These are phyloP conservation scores for Clavaria fumosa DNA, from an alignment of 768 basidiomycete genomes.

Conservation along the genomic window DNA sequence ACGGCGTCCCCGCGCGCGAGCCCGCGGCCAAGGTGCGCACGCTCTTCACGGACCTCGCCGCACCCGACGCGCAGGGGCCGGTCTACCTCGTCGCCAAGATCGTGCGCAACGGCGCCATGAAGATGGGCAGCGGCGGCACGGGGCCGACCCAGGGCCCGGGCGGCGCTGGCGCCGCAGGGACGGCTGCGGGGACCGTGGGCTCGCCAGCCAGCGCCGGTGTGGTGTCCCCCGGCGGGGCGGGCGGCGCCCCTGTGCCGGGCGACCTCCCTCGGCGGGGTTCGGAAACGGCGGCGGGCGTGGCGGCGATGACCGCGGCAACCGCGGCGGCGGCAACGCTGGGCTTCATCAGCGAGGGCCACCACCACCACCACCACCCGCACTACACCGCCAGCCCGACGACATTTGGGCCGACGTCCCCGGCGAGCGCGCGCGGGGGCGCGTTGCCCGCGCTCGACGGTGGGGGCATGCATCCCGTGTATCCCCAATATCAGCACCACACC, in stretches of 20 bases:
- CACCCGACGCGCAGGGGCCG: conserved; percentile 71
- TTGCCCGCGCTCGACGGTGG: too few relatives aligned
- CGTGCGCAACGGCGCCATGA: conserved; percentile 75
- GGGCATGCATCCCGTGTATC: too few relatives aligned
- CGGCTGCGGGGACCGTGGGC: too few relatives aligned
- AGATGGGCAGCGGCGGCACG: conserved; percentile 47
- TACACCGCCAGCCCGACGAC: not conserved
- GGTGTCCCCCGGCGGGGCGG: conserved; percentile 25
- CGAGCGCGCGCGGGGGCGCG: conserved; percentile 16
- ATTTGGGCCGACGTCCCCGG: conserved; percentile 5
- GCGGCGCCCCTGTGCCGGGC: too few relatives aligned
- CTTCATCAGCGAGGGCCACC: too few relatives aligned
- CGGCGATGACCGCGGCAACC: too few relatives aligned
- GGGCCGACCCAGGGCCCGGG: too few relatives aligned
- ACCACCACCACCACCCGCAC: not conserved
- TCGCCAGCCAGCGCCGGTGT: conserved; percentile 35
- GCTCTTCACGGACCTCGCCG: conserved; percentile 79
- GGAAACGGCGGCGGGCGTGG: conserved; percentile 19
- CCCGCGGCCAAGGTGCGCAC: conserved; percentile 66
- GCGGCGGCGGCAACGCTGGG: too few relatives aligned
- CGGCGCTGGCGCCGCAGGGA: too few relatives aligned
- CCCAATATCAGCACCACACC: too few relatives aligned
- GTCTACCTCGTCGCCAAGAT: conserved; percentile 86
- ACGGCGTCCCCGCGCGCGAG: conserved; percentile 74
- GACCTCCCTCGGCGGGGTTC: conserved; percentile 47